Percentiles rank a stretch among this genome's conserved stretches.
phyloP scores from a whole-genome alignment of 257 asterid species.

The Schizonepeta tenuifolia region DNA sequence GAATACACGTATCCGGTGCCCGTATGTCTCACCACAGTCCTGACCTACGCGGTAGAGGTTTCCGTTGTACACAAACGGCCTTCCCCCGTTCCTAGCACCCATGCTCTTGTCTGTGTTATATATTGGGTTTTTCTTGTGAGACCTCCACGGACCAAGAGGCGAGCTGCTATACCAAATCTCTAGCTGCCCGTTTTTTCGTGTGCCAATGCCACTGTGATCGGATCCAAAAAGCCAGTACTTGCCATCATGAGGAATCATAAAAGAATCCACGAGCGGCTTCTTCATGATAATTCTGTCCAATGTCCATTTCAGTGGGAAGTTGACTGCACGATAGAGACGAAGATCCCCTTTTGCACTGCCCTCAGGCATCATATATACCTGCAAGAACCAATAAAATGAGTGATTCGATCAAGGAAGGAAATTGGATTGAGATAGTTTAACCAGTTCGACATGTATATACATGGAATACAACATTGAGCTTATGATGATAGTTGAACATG shows the following conservation, averaged over 20 bases:
- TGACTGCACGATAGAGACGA: constrained; percentile 83
- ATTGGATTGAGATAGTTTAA: not conserved
- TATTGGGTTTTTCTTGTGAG: constrained; percentile 82
- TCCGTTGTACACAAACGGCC: constrained; percentile 74
- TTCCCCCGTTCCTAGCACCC: constrained; percentile 97
- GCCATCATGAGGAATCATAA: constrained; percentile 68
- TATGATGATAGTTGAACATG: not conserved
- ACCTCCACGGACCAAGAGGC: constrained; percentile 91
- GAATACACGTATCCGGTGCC: constrained; percentile 68
- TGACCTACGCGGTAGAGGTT: constrained; percentile 85
- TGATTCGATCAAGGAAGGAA: not conserved
- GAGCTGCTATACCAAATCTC: constrained; percentile 87
- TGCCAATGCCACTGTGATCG: constrained; percentile 78
- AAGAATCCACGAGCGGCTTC: constrained; percentile 81
- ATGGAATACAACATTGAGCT: too few species aligned
- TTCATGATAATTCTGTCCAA: constrained; percentile 64
- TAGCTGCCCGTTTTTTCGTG: constrained; percentile 79
- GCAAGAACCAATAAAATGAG: constrained; percentile 19
- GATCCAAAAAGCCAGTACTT: constrained; percentile 94
- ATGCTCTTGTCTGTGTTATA: constrained; percentile 70
- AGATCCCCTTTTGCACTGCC: constrained; percentile 87
- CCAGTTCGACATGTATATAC: not conserved
- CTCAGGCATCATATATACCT: constrained; percentile 99
- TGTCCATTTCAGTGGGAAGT: constrained; percentile 85
- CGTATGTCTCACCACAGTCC: constrained; percentile 90